phyloP scores from a whole-genome alignment of 2,329 filamentous ascomycete genomes.

The Aureobasidium musti region DNA sequence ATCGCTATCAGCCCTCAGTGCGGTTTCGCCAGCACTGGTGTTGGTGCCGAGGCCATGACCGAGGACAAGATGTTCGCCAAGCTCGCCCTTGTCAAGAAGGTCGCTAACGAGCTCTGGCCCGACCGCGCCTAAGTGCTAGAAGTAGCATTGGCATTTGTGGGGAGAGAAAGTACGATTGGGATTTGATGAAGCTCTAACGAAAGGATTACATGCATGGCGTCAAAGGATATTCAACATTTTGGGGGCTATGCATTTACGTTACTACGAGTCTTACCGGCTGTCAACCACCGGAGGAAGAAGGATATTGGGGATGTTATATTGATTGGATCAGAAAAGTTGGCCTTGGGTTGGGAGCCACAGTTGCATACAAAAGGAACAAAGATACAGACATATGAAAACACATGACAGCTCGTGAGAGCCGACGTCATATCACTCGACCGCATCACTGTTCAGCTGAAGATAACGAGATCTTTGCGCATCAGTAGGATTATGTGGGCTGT shows the following conservation, averaged over 20 bases:
- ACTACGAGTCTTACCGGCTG: constrained; percentile 20
- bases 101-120: constrained; percentile 44
- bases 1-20: constrained; percentile 45
- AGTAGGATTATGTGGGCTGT: neutral
- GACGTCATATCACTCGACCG: constrained; percentile 16
- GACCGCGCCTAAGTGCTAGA: constrained; percentile 36
- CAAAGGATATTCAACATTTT: constrained; percentile 27
- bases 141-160: neutral
- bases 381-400: constrained; percentile 26
- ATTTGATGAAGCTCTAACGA: constrained; percentile 27
- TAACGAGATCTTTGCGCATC: neutral
- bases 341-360: neutral
- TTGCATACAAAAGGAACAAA: constrained; percentile 17
- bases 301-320: constrained; percentile 11
- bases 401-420: constrained; percentile 22
- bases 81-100: constrained; percentile 42
- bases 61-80: constrained; percentile 46
- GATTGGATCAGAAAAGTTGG: constrained; percentile 22
- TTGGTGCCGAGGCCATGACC: constrained; percentile 44
- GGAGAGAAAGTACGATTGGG: neutral
- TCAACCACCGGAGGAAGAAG: constrained; percentile 26
- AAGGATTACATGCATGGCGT: constrained; percentile 27
- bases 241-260: constrained; percentile 14
- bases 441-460: neutral
- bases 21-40: constrained; percentile 44